phyloP scores from a whole-genome alignment of 768 basidiomycete species.

The Russula foetens region DNA sequence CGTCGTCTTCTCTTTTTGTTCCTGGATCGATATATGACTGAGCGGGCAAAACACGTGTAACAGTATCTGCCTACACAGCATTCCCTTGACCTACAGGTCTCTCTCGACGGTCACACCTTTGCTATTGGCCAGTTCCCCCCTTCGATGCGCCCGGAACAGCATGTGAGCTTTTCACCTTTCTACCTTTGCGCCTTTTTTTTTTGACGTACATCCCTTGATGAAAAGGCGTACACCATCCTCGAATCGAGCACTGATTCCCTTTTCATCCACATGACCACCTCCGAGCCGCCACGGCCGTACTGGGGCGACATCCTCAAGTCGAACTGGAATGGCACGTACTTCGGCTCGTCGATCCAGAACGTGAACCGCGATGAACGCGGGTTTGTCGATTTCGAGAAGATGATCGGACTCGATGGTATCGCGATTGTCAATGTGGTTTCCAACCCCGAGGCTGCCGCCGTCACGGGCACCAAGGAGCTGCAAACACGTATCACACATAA shows the following conservation, averaged over 20 bases:
- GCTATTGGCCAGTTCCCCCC: constrained; percentile 87
- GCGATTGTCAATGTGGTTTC: constrained; percentile 87
- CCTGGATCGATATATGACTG: neutral
- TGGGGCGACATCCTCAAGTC: constrained; percentile 95
- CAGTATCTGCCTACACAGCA: constrained; percentile 47
- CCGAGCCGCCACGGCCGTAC: constrained; percentile 57
- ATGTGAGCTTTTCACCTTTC: constrained; percentile 42
- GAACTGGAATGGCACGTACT: constrained; percentile 98
- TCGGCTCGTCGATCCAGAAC: constrained; percentile 74
- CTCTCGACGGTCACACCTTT: constrained; percentile 82
- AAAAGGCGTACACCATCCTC: constrained; percentile 83
- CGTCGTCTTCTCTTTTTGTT: neutral
- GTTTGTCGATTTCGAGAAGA: constrained; percentile 97
- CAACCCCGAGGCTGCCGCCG: constrained; percentile 65
- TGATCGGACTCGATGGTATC: constrained; percentile 92
- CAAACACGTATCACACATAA: constrained; percentile 93
- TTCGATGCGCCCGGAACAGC: constrained; percentile 80
- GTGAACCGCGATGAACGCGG: constrained; percentile 87
- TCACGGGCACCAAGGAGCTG: constrained; percentile 65
- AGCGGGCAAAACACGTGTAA: neutral
- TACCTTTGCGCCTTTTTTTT: neutral
- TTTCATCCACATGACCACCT: constrained; percentile 95
- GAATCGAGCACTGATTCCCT: constrained; percentile 91
- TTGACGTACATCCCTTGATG: neutral
- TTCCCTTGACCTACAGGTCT: constrained; percentile 81